Percentiles rank a stretch among this genome's conserved stretches.
phyloP scores from a whole-genome alignment of 1,284 basidiomycete genomes.

The Irpex lacteus region DNA sequence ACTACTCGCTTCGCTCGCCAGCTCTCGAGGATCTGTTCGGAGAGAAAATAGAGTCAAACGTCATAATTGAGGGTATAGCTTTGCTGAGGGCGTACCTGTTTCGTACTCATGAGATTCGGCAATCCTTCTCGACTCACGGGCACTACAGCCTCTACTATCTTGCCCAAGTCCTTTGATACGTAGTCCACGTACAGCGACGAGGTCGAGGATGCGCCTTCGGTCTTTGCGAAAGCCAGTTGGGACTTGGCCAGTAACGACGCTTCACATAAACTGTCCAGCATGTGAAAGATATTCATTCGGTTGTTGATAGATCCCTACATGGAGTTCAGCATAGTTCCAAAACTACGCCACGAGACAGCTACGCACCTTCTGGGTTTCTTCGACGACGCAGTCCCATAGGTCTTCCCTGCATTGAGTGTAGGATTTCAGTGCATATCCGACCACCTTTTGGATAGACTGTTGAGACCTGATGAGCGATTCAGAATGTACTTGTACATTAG shows the following conservation, averaged over 20 bases:
- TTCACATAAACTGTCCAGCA: conserved; percentile 87
- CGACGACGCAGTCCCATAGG: conserved; percentile 91
- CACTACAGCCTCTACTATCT: conserved; percentile 80
- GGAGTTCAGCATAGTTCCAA: neutral
- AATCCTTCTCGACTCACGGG: conserved; percentile 80
- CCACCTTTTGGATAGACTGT: conserved; percentile 87
- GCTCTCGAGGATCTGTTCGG: conserved; percentile 73
- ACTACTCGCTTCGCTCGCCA: conserved; percentile 87
- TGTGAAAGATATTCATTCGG: conserved; percentile 90
- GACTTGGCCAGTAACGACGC: conserved; percentile 67
- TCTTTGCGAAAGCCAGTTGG: conserved; percentile 41
- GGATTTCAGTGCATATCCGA: conserved; percentile 84
- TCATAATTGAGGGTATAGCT: neutral
- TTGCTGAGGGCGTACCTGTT: conserved; percentile 55
- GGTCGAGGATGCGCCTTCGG: conserved; percentile 33
- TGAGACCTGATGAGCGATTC: conserved; percentile 61
- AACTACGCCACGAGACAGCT: neutral
- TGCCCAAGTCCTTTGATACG: conserved; percentile 68
- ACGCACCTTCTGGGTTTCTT: conserved; percentile 82
- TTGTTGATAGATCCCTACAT: conserved; percentile 81
- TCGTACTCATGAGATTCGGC: conserved; percentile 81
- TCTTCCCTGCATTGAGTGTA: conserved; percentile 84
- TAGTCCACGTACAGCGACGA: conserved; percentile 73
- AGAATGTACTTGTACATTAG: conserved; percentile 21
- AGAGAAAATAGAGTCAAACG: neutral